Conservation (phyloP, 2,329 filamentous ascomycete genomes). For the Corynespora cassiicola region DNA sequence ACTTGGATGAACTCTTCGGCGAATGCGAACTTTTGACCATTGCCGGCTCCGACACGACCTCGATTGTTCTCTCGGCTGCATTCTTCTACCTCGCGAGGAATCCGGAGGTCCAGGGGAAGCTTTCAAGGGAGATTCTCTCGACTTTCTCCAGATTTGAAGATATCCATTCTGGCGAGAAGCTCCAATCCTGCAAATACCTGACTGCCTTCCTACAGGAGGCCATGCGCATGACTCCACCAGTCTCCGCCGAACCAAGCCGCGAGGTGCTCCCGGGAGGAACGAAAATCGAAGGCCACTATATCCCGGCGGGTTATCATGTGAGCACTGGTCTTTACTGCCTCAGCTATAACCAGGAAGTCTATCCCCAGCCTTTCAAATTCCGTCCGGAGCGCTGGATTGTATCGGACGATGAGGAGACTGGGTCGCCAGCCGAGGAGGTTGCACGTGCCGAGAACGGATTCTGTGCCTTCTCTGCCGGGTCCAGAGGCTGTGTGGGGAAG, state of each 20-base stretch:
- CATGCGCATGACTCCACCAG: slow-evolving; percentile 28
- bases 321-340: slow-evolving; percentile 22
- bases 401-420: slow-evolving; percentile 14
- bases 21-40: slow-evolving; percentile 29
- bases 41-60: slow-evolving; percentile 30
- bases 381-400: slow-evolving; percentile 34
- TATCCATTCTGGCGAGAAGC: slow-evolving; percentile 21
- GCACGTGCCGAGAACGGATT: slow-evolving; percentile 19
- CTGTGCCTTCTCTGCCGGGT: slow-evolving; percentile 32
- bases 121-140: slow-evolving; percentile 22
- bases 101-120: slow-evolving; percentile 19
- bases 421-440: slow-evolving; percentile 19
- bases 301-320: slow-evolving; percentile 22
- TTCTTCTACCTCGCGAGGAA: slow-evolving; percentile 27
- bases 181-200: slow-evolving; percentile 27
- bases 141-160: slow-evolving; percentile 24
- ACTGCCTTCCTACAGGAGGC: slow-evolving; percentile 28
- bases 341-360: slow-evolving; percentile 20
- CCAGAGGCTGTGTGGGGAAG: slow-evolving; percentile 39
- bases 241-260: slow-evolving; percentile 24
- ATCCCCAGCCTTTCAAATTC: slow-evolving; percentile 28
- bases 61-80: slow-evolving; percentile 20
- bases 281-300: slow-evolving; percentile 22
- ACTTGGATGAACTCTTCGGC: slow-evolving; percentile 46
- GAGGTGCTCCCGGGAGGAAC: slow-evolving; percentile 27